Conservation (phyloP, 108 stramenopile species). For the Cylindrotheca fusiformis region DNA sequence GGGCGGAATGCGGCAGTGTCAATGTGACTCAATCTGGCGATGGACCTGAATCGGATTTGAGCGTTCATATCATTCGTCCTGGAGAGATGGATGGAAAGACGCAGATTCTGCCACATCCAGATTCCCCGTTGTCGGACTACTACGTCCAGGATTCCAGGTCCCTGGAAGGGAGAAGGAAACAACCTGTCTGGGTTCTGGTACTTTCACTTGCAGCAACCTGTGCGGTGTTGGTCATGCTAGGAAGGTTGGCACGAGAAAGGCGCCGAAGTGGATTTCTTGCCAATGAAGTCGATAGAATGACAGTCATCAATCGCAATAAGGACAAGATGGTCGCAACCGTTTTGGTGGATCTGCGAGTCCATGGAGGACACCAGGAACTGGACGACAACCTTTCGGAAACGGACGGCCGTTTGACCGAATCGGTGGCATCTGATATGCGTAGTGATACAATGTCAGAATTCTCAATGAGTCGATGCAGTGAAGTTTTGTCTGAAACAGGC, state of each 20-base stretch:
- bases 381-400: constrained; percentile 32
- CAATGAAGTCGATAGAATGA: background rate
- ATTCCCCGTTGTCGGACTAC: constrained; percentile 27
- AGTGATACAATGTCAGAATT: constrained; percentile 27
- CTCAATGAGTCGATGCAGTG: constrained; percentile 16
- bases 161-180: constrained; percentile 2
- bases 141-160: constrained; percentile 22
- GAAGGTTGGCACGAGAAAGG: background rate
- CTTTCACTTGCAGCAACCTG: background rate
- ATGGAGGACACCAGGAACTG: background rate
- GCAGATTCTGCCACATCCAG: constrained; percentile 16
- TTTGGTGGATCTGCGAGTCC: constrained; percentile 64
- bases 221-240: constrained; percentile 3
- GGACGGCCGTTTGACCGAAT: constrained; percentile 26
- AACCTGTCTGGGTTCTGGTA: constrained; percentile 22
- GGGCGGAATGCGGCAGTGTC: background rate
- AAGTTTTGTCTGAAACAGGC: constrained; percentile 11
- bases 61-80: background rate
- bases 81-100: constrained; percentile 1
- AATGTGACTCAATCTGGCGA: background rate
- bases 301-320: constrained; percentile 40
- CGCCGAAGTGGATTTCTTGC: background rate
- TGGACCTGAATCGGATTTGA: background rate
- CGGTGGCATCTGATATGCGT: constrained; percentile 13
- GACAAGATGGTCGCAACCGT: constrained; percentile 84